Evolutionary conservation across 1,284 basidiomycete genomes (phyloP).

Genomic region (Puccinia hordei): DNA sequence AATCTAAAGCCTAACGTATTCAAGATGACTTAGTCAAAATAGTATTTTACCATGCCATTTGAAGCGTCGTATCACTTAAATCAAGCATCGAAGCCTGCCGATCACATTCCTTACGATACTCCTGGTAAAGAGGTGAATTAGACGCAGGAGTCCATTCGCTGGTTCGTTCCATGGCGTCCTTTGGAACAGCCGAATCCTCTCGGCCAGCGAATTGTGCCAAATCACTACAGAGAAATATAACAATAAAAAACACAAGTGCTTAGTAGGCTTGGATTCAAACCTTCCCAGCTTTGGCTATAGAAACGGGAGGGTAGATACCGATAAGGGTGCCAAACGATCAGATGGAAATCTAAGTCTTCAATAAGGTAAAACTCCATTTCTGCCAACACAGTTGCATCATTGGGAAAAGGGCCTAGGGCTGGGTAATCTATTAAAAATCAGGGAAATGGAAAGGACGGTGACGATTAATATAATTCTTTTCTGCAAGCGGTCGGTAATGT

Average conservation of each 20-base stretch:
- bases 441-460: conserved; percentile 7
- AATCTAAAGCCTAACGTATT: not conserved
- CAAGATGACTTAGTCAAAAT: not conserved
- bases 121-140: conserved; percentile 26
- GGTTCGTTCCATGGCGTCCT: conserved; percentile 42
- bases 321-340: conserved; percentile 92
- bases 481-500: not conserved
- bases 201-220: conserved; percentile 46
- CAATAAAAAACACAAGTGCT: conserved; percentile 58
- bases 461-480: not conserved
- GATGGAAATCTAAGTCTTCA: conserved; percentile 91
- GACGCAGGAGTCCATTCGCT: conserved; percentile 36
- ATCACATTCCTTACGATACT: conserved; percentile 39
- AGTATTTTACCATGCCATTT: conserved; percentile 62
- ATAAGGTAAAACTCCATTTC: conserved; percentile 99
- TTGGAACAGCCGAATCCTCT: conserved; percentile 37
- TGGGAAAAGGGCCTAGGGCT: conserved; percentile 69
- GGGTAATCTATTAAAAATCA: conserved; percentile 31
- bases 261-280: conserved; percentile 57
- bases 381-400: conserved; percentile 85
- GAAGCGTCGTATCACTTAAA: conserved; percentile 62
- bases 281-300: conserved; percentile 57
- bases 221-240: conserved; percentile 16
- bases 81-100: conserved; percentile 60
- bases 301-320: conserved; percentile 72